Percentiles rank a stretch among this genome's conserved stretches.
phyloP scores from a whole-genome alignment of 1,139 yeast species.

The Pichia sp. region DNA sequence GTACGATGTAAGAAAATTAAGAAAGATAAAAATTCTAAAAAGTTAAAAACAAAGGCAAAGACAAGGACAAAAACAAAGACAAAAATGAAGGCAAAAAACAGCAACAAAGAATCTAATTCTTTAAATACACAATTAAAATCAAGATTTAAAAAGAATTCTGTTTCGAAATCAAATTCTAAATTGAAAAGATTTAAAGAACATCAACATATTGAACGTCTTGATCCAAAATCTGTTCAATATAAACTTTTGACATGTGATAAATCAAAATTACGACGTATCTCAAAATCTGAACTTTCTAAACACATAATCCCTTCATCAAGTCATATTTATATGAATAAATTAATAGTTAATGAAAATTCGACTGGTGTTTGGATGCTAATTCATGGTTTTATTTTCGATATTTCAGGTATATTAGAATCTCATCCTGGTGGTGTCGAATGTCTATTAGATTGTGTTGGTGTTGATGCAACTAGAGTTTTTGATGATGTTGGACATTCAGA shows the following conservation, averaged over 20 bases:
- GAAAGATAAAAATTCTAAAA: neutral
- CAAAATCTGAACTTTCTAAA: conserved; percentile 10
- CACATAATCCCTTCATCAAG: conserved; percentile 13
- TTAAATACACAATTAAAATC: neutral
- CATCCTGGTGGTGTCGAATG: conserved; percentile 76
- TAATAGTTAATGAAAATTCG: conserved; percentile 1
- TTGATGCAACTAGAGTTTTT: conserved; percentile 51
- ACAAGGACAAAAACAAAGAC: neutral
- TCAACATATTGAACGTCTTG: conserved; percentile 5
- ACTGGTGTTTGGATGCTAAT: conserved; percentile 63
- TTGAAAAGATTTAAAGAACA: neutral
- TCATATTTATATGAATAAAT: conserved; percentile 22
- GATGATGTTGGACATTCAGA: conserved; percentile 33
- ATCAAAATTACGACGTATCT: conserved; percentile 4
- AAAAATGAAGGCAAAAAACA: no score
- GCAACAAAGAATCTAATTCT: no score
- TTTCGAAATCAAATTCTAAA: neutral
- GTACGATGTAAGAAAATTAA: neutral
- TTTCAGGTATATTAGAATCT: conserved; percentile 41
- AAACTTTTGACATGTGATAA: conserved; percentile 7
- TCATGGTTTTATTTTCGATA: conserved; percentile 56
- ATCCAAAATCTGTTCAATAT: conserved; percentile 8
- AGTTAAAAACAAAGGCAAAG: neutral
- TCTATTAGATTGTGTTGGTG: conserved; percentile 62
- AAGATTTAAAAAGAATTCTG: neutral